Evolutionary conservation across 78 protist genomes (phyloP), one percentile per base, ranked within the genome.

Genomic region (Dictyostelium intermedium): DNA sequence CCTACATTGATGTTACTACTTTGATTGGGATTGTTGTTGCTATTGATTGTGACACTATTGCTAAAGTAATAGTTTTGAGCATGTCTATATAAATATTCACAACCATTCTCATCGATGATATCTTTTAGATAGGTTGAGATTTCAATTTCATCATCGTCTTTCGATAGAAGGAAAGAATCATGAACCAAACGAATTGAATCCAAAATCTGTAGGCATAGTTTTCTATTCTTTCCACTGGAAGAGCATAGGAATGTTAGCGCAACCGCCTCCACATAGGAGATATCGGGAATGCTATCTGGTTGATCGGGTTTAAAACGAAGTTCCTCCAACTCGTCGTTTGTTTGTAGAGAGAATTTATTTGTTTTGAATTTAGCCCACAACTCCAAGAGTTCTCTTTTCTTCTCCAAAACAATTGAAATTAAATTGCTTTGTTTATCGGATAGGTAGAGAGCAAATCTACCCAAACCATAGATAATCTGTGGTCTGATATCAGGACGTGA

Each of bases 81-180:
- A 8, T 84, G 91, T 16, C 91, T 34, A 50, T 92, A 86, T 16
- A 92, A 80, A 37, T 69, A 34, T 14, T 92, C 96, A 37, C 78
- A 76, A 18, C 96, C 96, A 84, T 85, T 86, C 45, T 92, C 93
- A 45, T 92, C 96, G 41, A 92, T 92, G 30, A 92, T 86, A 83
- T 92, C 96, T 72, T 81, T 83, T 6, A 92, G 53, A 45, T 80
- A 63, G 23, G 92, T 73, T 1, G 83, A 37, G 6, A 84, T 61
- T 56, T 92, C 96, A 23, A 78, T 70, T 4, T 53, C 92, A 25
- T 70, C 84, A 35, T 84, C 96, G 1, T 72, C 60, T 35, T 78
- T 43, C 23, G 45, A 50, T 0, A 25, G 9, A 43, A 92, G 3
- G 45, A 84, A 92, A 16, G 91, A 72, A 1, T 84, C 92, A 70